A percentile compares a stretch with the other conserved stretches of the same genome.
These are phyloP conservation scores for Pseudonectria foliicola DNA, from an alignment of 2,329 filamentous ascomycete genomes.

Conservation along the genomic window DNA sequence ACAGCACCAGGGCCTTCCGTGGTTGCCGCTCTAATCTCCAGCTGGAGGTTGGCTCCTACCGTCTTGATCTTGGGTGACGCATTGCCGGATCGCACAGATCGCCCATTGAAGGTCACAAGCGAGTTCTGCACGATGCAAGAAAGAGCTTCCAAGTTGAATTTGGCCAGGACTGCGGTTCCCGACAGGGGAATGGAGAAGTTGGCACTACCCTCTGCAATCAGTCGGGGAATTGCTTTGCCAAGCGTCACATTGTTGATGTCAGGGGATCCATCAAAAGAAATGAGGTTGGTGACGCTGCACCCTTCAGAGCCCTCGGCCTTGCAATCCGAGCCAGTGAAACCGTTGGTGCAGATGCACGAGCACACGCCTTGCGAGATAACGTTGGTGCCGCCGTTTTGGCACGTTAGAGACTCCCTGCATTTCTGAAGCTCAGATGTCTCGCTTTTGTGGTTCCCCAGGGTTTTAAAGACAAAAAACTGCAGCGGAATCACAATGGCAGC, in stretches of 20 bases:
- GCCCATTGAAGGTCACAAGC: constrained; percentile 73
- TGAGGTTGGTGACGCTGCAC: constrained; percentile 44
- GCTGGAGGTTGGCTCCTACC: constrained; percentile 10
- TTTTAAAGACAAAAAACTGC: constrained; percentile 55
- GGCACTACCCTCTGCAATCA: constrained; percentile 56
- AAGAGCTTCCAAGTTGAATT: constrained; percentile 68
- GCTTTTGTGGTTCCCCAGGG: constrained; percentile 29
- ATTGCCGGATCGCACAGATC: constrained; percentile 29
- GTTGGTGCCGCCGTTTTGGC: constrained; percentile 74
- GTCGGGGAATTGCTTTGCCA: constrained; percentile 67
- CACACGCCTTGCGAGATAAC: constrained; percentile 62
- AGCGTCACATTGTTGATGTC: constrained; percentile 64
- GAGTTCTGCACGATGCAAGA: constrained; percentile 83
- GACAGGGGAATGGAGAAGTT: constrained; percentile 75
- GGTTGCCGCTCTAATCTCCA: constrained; percentile 6
- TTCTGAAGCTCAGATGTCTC: constrained; percentile 33
- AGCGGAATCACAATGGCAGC: constrained; percentile 77
- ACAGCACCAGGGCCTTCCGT: constrained; percentile 4
- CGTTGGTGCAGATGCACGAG: constrained; percentile 82
- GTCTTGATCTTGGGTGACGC: constrained; percentile 20
- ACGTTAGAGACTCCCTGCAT: constrained; percentile 58
- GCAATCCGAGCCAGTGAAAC: constrained; percentile 62
- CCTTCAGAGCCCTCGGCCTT: constrained; percentile 39
- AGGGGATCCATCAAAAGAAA: constrained; percentile 31
- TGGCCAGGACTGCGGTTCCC: constrained; percentile 59